phyloP scores from a whole-genome alignment of 257 asterid genomes.

The Osmanthus fragrans region DNA sequence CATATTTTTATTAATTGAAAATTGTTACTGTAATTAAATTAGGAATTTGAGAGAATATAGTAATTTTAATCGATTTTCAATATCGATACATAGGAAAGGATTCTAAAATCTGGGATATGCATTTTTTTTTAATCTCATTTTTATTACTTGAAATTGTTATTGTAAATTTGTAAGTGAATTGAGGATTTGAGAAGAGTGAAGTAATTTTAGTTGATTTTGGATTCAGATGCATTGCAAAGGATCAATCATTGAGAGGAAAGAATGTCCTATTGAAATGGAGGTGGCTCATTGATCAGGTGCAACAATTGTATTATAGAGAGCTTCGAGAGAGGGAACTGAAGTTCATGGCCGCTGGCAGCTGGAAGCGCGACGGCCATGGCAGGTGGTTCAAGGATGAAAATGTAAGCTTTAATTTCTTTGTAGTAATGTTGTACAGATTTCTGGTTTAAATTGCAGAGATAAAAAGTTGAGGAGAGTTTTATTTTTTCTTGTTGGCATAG shows the following conservation, averaged over 20 bases:
- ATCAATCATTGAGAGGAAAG: conserved; percentile 18
- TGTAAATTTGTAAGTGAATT: not conserved
- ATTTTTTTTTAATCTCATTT: not conserved
- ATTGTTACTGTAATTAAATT: not conserved
- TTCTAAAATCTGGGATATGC: not conserved
- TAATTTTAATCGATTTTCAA: too few relatives aligned
- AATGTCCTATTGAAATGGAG: conserved; percentile 27
- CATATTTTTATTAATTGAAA: not conserved
- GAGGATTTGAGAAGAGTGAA: not conserved
- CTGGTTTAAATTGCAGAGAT: too few relatives aligned
- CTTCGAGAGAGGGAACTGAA: conserved; percentile 59
- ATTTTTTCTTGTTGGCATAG: not conserved
- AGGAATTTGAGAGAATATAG: too few relatives aligned
- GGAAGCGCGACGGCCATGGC: conserved; percentile 61
- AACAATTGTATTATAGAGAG: conserved; percentile 31
- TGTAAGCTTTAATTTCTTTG: conserved; percentile 38
- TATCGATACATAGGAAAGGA: not conserved
- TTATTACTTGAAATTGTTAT: not conserved
- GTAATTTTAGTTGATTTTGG: not conserved
- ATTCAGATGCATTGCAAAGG: not conserved
- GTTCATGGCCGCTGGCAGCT: conserved; percentile 67
- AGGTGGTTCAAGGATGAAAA: conserved; percentile 83
- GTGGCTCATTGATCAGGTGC: conserved; percentile 23
- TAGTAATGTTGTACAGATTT: not conserved
- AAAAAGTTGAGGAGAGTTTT: too few relatives aligned